Evolutionary conservation across 768 basidiomycete species (phyloP), one percentile per base, ranked within the genome.

Genomic region (Hydnomerulius pinastri): DNA sequence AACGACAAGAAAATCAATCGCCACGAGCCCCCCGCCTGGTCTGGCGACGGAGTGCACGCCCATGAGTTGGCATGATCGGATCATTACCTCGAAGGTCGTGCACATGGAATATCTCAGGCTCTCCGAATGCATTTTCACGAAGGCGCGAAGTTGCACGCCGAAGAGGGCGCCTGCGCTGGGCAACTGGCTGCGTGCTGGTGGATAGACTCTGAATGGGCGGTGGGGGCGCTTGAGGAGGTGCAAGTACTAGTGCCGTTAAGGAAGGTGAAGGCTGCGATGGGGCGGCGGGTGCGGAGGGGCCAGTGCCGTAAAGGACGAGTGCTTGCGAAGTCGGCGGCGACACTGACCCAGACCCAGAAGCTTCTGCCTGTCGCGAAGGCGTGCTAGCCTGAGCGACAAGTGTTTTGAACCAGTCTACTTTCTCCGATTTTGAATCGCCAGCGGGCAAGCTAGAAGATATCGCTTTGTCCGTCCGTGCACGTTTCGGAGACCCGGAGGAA

Each of bases 71-170:
- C 10, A 21, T 12, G 4, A 28, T 29, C 7, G 15, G 24, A 47
- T 30, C 18, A 37, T 18, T 17, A 30, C n/a, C 8, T 24, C 12
- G 35, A 30, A 39, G 20, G 18, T 35, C 41, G 20, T 43, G 21
- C 8, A 51, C 50, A 27, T 38, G 32, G 37, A 45, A 46, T 20
- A 45, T 24, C 21, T 37, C 27, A 18, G 44, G 35, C n/a, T 51
- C 43, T 27, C 50, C 43, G 4, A 33, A 28, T 24, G 24, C 33
- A 21, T 51, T 24, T 40, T 51, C 43, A 5, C 50, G 33, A 21
- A 51, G 12, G 6, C 43, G 43, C 25, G 24, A 44, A 12, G 50
- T 42, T 15, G 44, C 50, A 23, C 50, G 50, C 7, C 50, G 35
- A 13, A 51, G 37, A 10, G 50, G 43, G 27, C 48, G 48, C 6